Evolutionary conservation across 1,139 yeast species (phyloP), one percentile per base, ranked within the genome.

Genomic region (Protomyces lactucae-debilis): DNA sequence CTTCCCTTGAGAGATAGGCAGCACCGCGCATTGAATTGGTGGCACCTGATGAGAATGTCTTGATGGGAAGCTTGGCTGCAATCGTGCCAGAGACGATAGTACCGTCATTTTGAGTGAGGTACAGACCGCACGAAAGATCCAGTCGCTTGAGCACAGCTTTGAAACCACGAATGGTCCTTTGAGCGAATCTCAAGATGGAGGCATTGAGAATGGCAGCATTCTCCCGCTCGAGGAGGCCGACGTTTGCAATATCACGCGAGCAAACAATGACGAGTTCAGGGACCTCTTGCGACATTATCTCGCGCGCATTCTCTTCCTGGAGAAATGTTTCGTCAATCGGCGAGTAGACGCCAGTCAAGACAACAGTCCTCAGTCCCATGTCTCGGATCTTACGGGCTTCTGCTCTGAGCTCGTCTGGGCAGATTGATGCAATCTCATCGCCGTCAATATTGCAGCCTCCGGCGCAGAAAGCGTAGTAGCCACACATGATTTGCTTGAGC

Each of bases 11-110:
- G 21, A 77, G 68, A 64, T 78, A 76, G 0, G 80, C 76, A 0
- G 81, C 82, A 39, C 81, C 82, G 68, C 80, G 71, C 82, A 78
- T 79, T 3, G 81, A 78, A 68, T 78, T 78, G 8, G 81, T 78
- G 0, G 81, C 78, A 40, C 81, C 81, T 3, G 81, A 78, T 3
- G 80, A 76, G 67, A 79, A 78, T 0, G 81, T 78, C 61, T 76
- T 70, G 43, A 78, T 78, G 9, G 82, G 81, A 0, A 74, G 67
- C 32, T 70, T 68, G 21, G 76, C 67, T 0, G 80, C 80, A 45
- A 75, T 79, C 14, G 70, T 65, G 8, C 75, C 73, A 2, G 79
- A 70, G 35, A 78, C 68, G 2, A 79, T 76, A 3, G 81, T 79
- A 5, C 81, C 81, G 67, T 78, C 81, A 65, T 78, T 78, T 68